Base-by-base conservation (phyloP, 441 rosid genomes). In the Hura crepitans region DNA sequence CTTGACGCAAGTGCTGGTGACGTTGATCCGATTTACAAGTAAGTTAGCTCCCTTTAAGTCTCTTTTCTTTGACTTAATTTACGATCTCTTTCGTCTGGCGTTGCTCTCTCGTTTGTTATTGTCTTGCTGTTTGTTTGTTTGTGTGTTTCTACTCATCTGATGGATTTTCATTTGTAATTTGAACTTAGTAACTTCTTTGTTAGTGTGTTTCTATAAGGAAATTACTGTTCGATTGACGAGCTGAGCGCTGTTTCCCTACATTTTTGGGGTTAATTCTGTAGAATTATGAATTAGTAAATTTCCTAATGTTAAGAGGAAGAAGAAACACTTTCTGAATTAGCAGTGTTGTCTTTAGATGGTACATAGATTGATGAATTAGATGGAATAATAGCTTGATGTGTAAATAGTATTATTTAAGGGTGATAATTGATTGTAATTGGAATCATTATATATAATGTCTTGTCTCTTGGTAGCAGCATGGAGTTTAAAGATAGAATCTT, bases 11-110 rank as follows among this genome's bases (percentile, higher is more conserved):
- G 87, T 62, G 86, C 78, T 10, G 97, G 97, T 66, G 97, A 90
- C 72, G 78, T 87, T 75, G 94, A 90, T 88, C 94, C 91, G 76
- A 76, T 77, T 78, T 90, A 82, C 85, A 86, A 72, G 97, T 90
- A 58, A 69, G 74, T 42, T 15, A 66, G 17, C 23, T 45, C 42
- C 68, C 50, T 27, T 53, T 5, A 18, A 42, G 23, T 4, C 31
- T 7, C 31, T 27, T 28, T 33, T 46, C 9, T 45, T 63, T 47
- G 27, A 12, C 50, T 62, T 47, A 13, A 14, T 37, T 45, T 35
- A 35, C 7, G 39, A 35, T 35, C 39, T 35, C 39, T 35, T 35
- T 3, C 39, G 39, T 35, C 39, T 35, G 4, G 7, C 39, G 4
- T 35, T 35, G 39, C 39, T 35, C 39, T 33, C 17, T 30, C 3